Evolutionary conservation across 23 red algal species (phyloP), one percentile per base, ranked within the genome.

Genomic region (Rhodosorus marinus): DNA sequence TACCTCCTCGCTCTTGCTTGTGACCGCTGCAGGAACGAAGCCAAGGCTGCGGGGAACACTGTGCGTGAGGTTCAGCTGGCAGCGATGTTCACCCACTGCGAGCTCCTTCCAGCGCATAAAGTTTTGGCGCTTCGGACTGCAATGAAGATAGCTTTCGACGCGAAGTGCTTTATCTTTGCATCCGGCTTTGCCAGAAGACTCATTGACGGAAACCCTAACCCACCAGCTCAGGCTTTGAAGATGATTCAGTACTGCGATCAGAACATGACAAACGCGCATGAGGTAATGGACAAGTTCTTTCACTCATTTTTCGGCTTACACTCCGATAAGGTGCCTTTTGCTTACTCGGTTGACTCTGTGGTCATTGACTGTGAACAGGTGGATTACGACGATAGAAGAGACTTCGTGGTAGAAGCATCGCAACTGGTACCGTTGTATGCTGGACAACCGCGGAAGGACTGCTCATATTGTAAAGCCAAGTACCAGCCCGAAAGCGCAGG

Each of bases 61-160:
- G 66, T 38, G 20, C 71, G 78, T 9, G 64, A 71, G 32, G 35
- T 85, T 31, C 65, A 98, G 65, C 55, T 72, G 23, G 70, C 90
- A 24, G 90, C 78, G 8, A 53, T 98, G 51, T 86, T 98, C 62
- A 79, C 90, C 59, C 55, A 62, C 47, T 98, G 90, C 49, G 62
- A 57, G 27, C 59, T 98, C 75, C 49, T 50, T 42, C 80, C 81
- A 24, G 55, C 48, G 63, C 90, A 98, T 64, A 64, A 77, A 57
- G 64, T 80, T 52, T 61, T 98, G 27, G 79, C 90, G 47, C 63
- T 98, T 31, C 80, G 75, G 20, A 80, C 69, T 22, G 90, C 90
- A 9, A 98, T 98, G 90, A 85, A 85, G 75, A 52, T 51, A 20
- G 78, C 90, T 11, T 98, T 81, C 70, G 70, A 66, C 28, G 65